These are phyloP conservation scores for Epicoccum sorghinum DNA, from an alignment of 2,329 filamentous ascomycete genomes.

Conservation along the genomic window DNA sequence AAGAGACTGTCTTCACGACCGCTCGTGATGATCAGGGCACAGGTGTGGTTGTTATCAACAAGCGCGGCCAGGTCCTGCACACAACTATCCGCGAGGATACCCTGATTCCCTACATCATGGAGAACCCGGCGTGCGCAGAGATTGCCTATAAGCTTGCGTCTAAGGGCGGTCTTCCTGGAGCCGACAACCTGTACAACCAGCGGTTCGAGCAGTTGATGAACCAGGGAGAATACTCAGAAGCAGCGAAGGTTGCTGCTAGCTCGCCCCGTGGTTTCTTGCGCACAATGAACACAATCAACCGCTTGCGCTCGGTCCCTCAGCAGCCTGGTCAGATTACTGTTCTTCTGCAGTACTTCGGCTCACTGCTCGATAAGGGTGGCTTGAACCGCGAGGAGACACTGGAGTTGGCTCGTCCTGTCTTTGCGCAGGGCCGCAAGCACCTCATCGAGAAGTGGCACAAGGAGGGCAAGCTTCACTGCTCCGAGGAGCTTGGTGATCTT, in stretches of 20 bases:
- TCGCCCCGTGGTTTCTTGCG: constrained; percentile 95
- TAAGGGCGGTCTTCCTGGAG: constrained; percentile 88
- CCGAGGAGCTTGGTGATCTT: constrained; percentile 94
- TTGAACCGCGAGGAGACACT: constrained; percentile 93
- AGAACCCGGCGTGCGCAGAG: constrained; percentile 92
- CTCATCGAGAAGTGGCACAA: constrained; percentile 97
- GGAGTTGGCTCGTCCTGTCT: constrained; percentile 89
- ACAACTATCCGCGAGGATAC: constrained; percentile 92
- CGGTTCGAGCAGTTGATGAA: constrained; percentile 90
- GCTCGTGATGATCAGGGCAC: constrained; percentile 81
- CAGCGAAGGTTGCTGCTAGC: constrained; percentile 94
- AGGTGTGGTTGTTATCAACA: constrained; percentile 93
- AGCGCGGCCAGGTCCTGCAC: constrained; percentile 94
- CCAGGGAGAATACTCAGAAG: constrained; percentile 80
- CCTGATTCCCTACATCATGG: constrained; percentile 91
- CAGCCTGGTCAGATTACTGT: constrained; percentile 87
- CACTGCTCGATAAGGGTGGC: constrained; percentile 92
- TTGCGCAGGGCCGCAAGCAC: constrained; percentile 93
- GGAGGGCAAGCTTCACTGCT: constrained; percentile 94
- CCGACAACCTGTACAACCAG: constrained; percentile 88
- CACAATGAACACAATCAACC: constrained; percentile 92
- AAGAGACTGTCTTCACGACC: constrained; percentile 98
- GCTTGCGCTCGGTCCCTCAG: constrained; percentile 85
- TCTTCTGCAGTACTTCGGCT: constrained; percentile 96
- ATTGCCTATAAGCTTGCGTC: constrained; percentile 97